Conservation (phyloP, 2,329 filamentous ascomycete genomes). For the Fusarium tanahbumbuense region DNA sequence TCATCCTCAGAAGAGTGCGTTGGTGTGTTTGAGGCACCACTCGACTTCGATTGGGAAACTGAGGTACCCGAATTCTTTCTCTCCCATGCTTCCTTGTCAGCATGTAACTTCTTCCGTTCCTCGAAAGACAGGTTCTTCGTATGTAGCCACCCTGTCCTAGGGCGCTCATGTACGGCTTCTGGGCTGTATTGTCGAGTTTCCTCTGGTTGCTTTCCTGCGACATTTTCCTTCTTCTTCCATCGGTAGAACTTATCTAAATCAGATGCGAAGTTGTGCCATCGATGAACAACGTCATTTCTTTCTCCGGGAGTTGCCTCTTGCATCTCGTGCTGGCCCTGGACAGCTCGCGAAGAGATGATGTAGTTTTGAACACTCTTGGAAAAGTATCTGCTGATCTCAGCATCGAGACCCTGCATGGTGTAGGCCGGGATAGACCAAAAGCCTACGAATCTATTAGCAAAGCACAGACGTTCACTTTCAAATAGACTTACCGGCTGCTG, state of each 20-base stretch:
- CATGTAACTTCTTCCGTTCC: constrained; percentile 63
- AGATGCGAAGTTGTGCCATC: constrained; percentile 71
- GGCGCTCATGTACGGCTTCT: constrained; percentile 43
- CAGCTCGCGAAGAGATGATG: constrained; percentile 79
- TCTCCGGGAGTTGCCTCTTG: constrained; percentile 66
- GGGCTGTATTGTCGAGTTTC: constrained; percentile 23
- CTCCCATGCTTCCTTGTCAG: constrained; percentile 60
- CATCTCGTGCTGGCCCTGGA: constrained; percentile 78
- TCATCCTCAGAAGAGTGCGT: constrained; percentile 56
- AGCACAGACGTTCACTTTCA: background rate
- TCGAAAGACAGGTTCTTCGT: constrained; percentile 62
- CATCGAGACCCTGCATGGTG: constrained; percentile 83
- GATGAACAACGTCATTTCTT: constrained; percentile 69
- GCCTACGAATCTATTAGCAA: constrained; percentile 48
- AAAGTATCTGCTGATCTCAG: constrained; percentile 78
- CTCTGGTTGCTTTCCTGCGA: constrained; percentile 50
- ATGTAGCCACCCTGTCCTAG: constrained; percentile 61
- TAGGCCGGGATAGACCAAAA: constrained; percentile 82
- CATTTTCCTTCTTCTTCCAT: constrained; percentile 61
- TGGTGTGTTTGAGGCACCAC: constrained; percentile 26
- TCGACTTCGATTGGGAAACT: constrained; percentile 15
- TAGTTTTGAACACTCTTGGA: constrained; percentile 80
- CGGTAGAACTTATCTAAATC: constrained; percentile 71
- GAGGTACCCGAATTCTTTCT: constrained; percentile 43
- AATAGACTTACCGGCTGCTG: constrained; percentile 73